Percentiles rank a stretch among this genome's conserved stretches.
These are phyloP conservation scores for Oryza meyeriana DNA, from an alignment of 176 grass and related monocot genomes.

Conservation along the genomic window DNA sequence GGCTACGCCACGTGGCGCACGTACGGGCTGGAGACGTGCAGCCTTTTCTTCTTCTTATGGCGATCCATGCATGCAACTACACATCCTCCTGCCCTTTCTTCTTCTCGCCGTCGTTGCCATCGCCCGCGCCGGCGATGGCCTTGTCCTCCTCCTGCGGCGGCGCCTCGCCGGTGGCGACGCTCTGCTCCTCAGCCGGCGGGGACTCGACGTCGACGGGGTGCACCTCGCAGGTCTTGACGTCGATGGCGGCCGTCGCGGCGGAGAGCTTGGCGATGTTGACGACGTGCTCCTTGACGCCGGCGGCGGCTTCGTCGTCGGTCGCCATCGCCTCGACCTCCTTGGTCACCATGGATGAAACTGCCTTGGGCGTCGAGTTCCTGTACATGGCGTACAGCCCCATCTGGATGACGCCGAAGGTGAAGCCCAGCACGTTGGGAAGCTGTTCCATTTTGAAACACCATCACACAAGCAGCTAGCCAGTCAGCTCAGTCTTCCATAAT, in stretches of 20 bases:
- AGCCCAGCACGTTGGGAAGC: constrained; percentile 68
- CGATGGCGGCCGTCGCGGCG: not conserved
- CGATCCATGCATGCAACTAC: not conserved
- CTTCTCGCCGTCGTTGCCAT: not conserved
- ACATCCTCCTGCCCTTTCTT: not conserved
- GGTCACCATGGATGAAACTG: not conserved
- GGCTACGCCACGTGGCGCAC: not conserved
- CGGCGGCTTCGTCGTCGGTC: not conserved
- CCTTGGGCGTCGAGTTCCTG: not conserved
- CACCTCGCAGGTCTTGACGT: constrained; percentile 19
- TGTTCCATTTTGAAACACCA: not conserved
- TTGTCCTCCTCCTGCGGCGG: not conserved
- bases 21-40: not conserved
- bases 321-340: not conserved
- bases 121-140: not conserved
- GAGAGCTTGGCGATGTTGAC: constrained; percentile 33
- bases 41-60: not conserved
- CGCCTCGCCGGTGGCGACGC: not conserved
- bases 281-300: constrained; percentile 29
- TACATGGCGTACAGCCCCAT: constrained; percentile 60
- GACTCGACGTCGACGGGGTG: constrained; percentile 19
- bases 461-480: too few species aligned
- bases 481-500: too few species aligned
- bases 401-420: constrained; percentile 55
- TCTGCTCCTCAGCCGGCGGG: not conserved